phyloP scores from a whole-genome alignment of 2,329 filamentous ascomycete species.

The Colletotrichum melonis region DNA sequence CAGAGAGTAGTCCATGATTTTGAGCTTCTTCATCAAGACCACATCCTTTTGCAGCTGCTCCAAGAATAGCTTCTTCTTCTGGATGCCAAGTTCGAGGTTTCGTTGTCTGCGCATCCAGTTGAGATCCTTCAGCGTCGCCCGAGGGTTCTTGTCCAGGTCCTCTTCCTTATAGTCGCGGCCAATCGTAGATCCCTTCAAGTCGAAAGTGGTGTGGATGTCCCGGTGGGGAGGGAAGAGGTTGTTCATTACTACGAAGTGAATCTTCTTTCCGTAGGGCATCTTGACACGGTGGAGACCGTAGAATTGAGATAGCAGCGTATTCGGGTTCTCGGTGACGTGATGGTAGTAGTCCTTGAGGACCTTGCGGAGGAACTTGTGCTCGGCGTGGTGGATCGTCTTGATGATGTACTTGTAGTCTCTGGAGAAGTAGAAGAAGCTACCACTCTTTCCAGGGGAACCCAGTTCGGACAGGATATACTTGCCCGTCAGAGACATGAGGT shows the following conservation, averaged over 20 bases:
- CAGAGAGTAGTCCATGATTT: constrained; percentile 99
- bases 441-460: constrained; percentile 96
- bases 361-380: constrained; percentile 88
- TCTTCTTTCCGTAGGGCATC: constrained; percentile 97
- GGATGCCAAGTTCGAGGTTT: constrained; percentile 87
- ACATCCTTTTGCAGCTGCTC: constrained; percentile 92
- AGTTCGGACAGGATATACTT: constrained; percentile 99
- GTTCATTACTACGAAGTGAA: constrained; percentile 99
- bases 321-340: constrained; percentile 92
- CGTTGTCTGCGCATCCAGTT: constrained; percentile 93
- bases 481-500: constrained; percentile 96
- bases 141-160: constrained; percentile 86
- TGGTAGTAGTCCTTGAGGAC: constrained; percentile 92
- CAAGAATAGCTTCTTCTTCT: constrained; percentile 89
- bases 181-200: constrained; percentile 95
- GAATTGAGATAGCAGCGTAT: constrained; percentile 96
- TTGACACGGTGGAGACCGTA: constrained; percentile 98
- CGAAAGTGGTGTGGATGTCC: constrained; percentile 97
- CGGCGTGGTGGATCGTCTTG: constrained; percentile 97
- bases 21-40: constrained; percentile 82
- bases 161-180: constrained; percentile 93
- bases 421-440: constrained; percentile 99
- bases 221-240: constrained; percentile 97
- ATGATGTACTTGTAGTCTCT: constrained; percentile 99
- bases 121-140: constrained; percentile 94